Evolutionary conservation across 371 early-diverging fungal genomes (phyloP), one percentile per base, ranked within the genome.

Genomic region (Circinella minor): DNA sequence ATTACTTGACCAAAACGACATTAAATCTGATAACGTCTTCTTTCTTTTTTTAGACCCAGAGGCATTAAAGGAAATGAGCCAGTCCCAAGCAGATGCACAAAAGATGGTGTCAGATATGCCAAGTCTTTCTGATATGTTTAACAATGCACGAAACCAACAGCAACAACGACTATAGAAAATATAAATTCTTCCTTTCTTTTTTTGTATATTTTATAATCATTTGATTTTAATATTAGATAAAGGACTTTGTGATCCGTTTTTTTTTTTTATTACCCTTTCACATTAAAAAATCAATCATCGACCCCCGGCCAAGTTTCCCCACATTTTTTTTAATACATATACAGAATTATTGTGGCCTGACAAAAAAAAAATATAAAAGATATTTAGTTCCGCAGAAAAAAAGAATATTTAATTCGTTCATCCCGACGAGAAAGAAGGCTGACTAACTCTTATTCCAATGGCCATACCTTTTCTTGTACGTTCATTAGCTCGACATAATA

Each of bases 91-190:
- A 0, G 79, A 80, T 54, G 78, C 83, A 7, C 79, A 80, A 65
- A 82, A 80, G 59, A 71, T 77, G 71, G 46, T 82, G 48, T 59
- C 75, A 27, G 79, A 81, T 55, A 77, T 79, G 76, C 81, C 83
- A n/a, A 73, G 79, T 64, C 65, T 83, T 38, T 72, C 78, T 9
- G 71, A 79, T 67, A 77, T 83, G 71, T 73, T 83, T 43, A 70
- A 65, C 37, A 64, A 73, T 36, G 62, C 73, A 51, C 64, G 61
- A 61, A 63, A 67, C 43, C 72, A 67, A 36, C 67, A 57, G 4
- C 55, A 63, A 49, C 68, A 68, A 36, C 68, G 68, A 61, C 57
- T 34, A 60, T 60, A 49, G 51, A 64, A 57, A 14, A 51, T 5
- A 51, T 13, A 51, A 15, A 14, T 13, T 51, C 14, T 5, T 3